Evolutionary conservation across 2,329 filamentous ascomycete species (phyloP).

Genomic region (Nemania diffusa): DNA sequence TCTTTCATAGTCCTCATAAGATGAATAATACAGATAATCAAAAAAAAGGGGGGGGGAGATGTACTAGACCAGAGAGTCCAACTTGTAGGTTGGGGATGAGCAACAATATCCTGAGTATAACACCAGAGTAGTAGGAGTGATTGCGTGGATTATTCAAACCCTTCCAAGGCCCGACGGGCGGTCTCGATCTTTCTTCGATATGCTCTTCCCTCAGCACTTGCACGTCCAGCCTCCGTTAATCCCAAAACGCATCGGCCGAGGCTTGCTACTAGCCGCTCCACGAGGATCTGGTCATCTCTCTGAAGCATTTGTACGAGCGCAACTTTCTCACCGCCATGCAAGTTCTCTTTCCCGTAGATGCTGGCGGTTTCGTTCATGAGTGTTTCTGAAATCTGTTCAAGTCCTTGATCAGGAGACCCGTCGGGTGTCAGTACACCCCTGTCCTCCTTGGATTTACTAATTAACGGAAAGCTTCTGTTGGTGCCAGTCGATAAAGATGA

Average conservation of each 20-base stretch:
- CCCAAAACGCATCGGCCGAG: slow-evolving; percentile 70
- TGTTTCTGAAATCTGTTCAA: slow-evolving; percentile 59
- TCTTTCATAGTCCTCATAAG: slow-evolving; percentile 33
- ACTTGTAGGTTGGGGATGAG: background rate
- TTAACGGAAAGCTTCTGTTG: slow-evolving; percentile 70
- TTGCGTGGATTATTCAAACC: slow-evolving; percentile 59
- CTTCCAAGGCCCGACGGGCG: slow-evolving; percentile 78
- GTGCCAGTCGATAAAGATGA: slow-evolving; percentile 69
- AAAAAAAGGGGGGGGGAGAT: slow-evolving; percentile 12
- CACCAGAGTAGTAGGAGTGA: background rate
- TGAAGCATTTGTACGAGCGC: slow-evolving; percentile 60
- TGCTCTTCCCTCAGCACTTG: slow-evolving; percentile 68
- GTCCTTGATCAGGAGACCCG: slow-evolving; percentile 61
- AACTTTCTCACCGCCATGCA: slow-evolving; percentile 44
- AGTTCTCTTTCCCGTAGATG: slow-evolving; percentile 52
- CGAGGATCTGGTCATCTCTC: slow-evolving; percentile 68
- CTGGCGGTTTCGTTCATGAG: slow-evolving; percentile 61
- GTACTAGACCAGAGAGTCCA: slow-evolving; percentile 11
- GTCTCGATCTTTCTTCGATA: slow-evolving; percentile 79
- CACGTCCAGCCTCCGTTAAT: slow-evolving; percentile 64
- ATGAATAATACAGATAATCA: slow-evolving; percentile 17
- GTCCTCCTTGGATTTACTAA: slow-evolving; percentile 61
- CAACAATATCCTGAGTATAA: slow-evolving; percentile 18
- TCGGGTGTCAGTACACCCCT: slow-evolving; percentile 60
- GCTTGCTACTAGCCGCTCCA: slow-evolving; percentile 68